Conservation (phyloP, 1,284 basidiomycete species). For the Rhodotorula sp. region DNA sequence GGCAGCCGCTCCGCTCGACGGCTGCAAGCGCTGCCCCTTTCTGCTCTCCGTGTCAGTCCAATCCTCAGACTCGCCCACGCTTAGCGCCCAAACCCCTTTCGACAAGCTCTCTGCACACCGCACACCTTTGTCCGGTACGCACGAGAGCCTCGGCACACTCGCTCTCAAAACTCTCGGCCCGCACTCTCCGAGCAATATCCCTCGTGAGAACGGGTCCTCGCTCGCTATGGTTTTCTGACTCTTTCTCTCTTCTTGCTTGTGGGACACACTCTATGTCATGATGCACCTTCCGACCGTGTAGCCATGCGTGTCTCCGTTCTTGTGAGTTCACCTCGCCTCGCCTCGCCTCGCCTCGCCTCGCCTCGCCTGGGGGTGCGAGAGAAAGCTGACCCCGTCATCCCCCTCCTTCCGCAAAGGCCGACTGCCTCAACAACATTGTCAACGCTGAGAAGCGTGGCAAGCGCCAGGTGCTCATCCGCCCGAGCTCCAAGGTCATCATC, state of each 20-base stretch:
- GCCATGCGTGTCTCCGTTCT: constrained; percentile 45
- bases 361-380: background rate
- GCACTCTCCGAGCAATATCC: background rate
- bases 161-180: background rate
- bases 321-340: constrained; percentile 6
- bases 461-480: constrained; percentile 89
- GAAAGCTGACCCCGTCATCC: background rate
- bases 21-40: background rate
- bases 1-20: background rate
- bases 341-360: background rate
- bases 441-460: constrained; percentile 98
- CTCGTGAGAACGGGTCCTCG: constrained; percentile 3
- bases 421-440: constrained; percentile 50
- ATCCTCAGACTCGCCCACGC: background rate
- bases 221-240: background rate
- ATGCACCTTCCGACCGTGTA: constrained; percentile 1
- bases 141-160: background rate
- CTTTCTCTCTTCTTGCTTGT: background rate
- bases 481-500: constrained; percentile 92
- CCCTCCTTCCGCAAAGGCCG: constrained; percentile 20
- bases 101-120: constrained; percentile 10
- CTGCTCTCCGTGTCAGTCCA: background rate
- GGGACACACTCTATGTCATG: background rate
- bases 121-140: constrained; percentile 9
- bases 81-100: background rate